A percentile compares a stretch with the other conserved stretches of the same genome.
phyloP scores from a whole-genome alignment of 495 filamentous ascomycete genomes.

The Ramalina peruviana region DNA sequence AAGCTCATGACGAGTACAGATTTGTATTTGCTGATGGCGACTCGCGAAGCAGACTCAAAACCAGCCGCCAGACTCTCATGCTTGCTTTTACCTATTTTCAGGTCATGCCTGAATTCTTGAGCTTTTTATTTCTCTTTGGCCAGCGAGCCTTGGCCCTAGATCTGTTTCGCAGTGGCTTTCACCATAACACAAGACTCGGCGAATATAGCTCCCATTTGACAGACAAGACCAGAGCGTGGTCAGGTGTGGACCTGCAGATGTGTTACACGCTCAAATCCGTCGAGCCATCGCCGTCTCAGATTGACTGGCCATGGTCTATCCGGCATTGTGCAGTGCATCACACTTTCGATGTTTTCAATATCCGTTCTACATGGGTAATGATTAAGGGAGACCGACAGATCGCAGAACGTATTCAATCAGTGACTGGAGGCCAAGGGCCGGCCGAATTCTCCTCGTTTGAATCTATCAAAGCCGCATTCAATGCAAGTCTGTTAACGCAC shows the following conservation, averaged over 20 bases:
- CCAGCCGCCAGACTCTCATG: slow-evolving; percentile 23
- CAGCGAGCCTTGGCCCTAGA: slow-evolving; percentile 12
- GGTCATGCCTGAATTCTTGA: slow-evolving; percentile 29
- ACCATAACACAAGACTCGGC: slow-evolving; percentile 6
- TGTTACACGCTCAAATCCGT: slow-evolving; percentile 33
- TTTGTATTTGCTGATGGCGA: slow-evolving; percentile 21
- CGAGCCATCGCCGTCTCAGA: slow-evolving; percentile 20
- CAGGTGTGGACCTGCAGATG: slow-evolving; percentile 26
- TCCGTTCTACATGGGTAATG: slow-evolving; percentile 23
- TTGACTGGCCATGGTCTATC: slow-evolving; percentile 27
- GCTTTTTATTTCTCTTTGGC: slow-evolving; percentile 31
- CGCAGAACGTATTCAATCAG: slow-evolving; percentile 20
- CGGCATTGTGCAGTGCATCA: slow-evolving; percentile 29
- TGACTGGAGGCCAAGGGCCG: slow-evolving; percentile 8
- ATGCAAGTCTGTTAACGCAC: slow-evolving; percentile 24
- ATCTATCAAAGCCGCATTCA: slow-evolving; percentile 18
- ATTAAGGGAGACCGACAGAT: slow-evolving; percentile 28
- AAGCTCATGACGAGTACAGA: slow-evolving; percentile 17
- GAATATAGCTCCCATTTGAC: slow-evolving; percentile 19
- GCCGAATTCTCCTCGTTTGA: slow-evolving; percentile 14
- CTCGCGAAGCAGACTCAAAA: slow-evolving; percentile 19
- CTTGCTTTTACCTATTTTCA: slow-evolving; percentile 27
- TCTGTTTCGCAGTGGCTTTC: slow-evolving; percentile 20
- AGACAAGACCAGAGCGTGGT: slow-evolving; percentile 27
- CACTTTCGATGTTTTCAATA: slow-evolving; percentile 27